A percentile compares a stretch with the other conserved stretches of the same genome.
phyloP scores from a whole-genome alignment of 345 rosid genomes.

The Turritis glabra region DNA sequence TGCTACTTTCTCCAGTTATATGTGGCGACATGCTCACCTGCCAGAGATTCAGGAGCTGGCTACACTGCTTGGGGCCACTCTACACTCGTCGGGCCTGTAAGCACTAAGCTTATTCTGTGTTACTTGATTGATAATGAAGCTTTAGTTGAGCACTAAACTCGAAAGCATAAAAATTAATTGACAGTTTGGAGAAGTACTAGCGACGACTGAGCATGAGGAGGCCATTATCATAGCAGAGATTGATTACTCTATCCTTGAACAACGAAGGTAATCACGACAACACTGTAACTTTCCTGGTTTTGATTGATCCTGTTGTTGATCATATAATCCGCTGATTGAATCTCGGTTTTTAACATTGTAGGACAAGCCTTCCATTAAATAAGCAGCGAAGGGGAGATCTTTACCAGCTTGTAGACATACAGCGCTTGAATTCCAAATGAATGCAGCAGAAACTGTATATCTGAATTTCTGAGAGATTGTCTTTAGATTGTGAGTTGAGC shows the following conservation, averaged over 20 bases:
- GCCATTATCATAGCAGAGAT: slow-evolving; percentile 76
- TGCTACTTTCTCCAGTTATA: slow-evolving; percentile 54
- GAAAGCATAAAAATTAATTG: background rate
- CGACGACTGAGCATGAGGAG: slow-evolving; percentile 79
- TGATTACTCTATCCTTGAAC: slow-evolving; percentile 76
- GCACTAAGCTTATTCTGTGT: background rate
- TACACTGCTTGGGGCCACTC: slow-evolving; percentile 99
- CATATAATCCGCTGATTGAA: background rate
- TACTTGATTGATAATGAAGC: background rate
- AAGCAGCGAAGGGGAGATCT: slow-evolving; percentile 83
- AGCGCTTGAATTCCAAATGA: slow-evolving; percentile 49
- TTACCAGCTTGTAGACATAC: slow-evolving; percentile 75
- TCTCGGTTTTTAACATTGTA: slow-evolving; percentile 21
- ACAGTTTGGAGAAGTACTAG: slow-evolving; percentile 93
- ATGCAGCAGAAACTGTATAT: slow-evolving; percentile 2
- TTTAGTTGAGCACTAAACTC: slow-evolving; percentile 7
- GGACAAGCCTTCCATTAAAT: slow-evolving; percentile 69
- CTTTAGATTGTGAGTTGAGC: slow-evolving; percentile 17
- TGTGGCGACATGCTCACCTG: slow-evolving; percentile 95
- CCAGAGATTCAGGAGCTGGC: slow-evolving; percentile 70
- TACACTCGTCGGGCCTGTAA: slow-evolving; percentile 63
- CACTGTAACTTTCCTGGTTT: background rate
- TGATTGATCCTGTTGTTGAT: background rate
- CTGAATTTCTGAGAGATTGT: slow-evolving; percentile 11
- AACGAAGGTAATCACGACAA: slow-evolving; percentile 55